phyloP scores from a whole-genome alignment of 805 yeast species.

The Kluyveromyces nonfermentans region DNA sequence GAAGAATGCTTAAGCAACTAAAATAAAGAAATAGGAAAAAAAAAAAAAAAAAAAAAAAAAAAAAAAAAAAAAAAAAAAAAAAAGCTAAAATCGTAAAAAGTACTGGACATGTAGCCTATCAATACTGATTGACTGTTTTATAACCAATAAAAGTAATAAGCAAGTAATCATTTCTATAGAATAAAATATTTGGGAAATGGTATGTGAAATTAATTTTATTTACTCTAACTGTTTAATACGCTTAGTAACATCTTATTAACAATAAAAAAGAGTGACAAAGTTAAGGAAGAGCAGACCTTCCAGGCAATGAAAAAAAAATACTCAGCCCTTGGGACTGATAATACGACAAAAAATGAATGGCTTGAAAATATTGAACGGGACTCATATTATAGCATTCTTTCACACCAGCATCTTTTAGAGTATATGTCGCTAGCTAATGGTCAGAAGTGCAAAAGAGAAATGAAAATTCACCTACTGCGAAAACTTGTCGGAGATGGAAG shows the following conservation, averaged over 20 bases:
- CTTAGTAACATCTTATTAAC: not conserved
- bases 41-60: not conserved
- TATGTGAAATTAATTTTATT: not conserved
- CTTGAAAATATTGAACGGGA: slow-evolving; percentile 37
- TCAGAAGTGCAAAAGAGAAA: slow-evolving; percentile 15
- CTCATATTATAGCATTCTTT: slow-evolving; percentile 20
- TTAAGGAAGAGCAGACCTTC: slow-evolving; percentile 48
- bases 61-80: not conserved
- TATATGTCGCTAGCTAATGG: slow-evolving; percentile 22
- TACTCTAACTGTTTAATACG: not conserved
- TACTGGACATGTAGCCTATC: not conserved
- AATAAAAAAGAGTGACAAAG: slow-evolving; percentile 47
- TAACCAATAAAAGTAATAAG: not conserved
- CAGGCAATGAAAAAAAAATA: slow-evolving; percentile 51
- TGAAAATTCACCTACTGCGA: slow-evolving; percentile 19
- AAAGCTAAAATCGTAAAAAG: not conserved
- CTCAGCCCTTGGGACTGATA: slow-evolving; percentile 68
- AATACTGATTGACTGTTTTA: too few species aligned
- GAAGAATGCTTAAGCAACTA: not conserved
- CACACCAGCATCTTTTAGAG: slow-evolving; percentile 24
- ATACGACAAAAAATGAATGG: slow-evolving; percentile 65
- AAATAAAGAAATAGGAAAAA: not conserved
- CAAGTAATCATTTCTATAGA: too few species aligned
- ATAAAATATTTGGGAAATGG: not conserved
- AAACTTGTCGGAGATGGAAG: slow-evolving; percentile 14